Evolutionary conservation across 805 yeast genomes (phyloP).

Genomic region (Lipomyces yamanashiensis): DNA sequence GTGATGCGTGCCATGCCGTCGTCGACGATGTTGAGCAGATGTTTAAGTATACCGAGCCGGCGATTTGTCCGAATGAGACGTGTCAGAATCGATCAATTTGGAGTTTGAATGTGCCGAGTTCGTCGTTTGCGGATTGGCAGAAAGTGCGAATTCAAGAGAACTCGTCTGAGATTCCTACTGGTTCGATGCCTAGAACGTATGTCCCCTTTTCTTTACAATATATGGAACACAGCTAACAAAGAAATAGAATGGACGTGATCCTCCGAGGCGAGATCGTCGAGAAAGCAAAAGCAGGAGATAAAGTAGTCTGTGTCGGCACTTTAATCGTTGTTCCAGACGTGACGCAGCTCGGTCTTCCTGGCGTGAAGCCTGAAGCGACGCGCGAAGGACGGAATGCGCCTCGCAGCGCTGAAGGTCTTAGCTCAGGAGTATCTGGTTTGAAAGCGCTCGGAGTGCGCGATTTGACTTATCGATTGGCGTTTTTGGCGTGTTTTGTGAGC

Average conservation of each 20-base stretch:
- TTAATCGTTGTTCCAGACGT: conserved; percentile 95
- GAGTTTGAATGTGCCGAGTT: conserved; percentile 81
- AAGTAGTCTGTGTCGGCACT: conserved; percentile 90
- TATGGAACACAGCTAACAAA: not conserved
- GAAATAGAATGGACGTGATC: conserved; percentile 73
- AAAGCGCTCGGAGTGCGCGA: conserved; percentile 93
- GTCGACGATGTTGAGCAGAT: conserved; percentile 91
- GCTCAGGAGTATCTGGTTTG: conserved; percentile 87
- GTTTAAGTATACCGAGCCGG: conserved; percentile 93
- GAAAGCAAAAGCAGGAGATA: conserved; percentile 96
- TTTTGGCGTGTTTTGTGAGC: conserved; percentile 86
- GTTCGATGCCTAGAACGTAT: conserved; percentile 90
- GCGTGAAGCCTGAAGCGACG: conserved; percentile 83
- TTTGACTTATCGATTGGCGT: conserved; percentile 87
- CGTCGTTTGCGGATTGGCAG: conserved; percentile 95
- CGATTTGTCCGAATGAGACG: conserved; percentile 83
- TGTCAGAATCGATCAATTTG: conserved; percentile 87
- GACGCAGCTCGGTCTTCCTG: conserved; percentile 91
- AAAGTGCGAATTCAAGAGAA: conserved; percentile 93
- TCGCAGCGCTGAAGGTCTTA: conserved; percentile 67
- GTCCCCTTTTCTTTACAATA: not conserved
- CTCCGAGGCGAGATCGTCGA: conserved; percentile 94
- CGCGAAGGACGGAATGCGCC: conserved; percentile 65
- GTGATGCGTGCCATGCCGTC: conserved; percentile 83
- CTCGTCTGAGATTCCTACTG: conserved; percentile 95